Evolutionary conservation across 345 rosid genomes (phyloP), one percentile per base, ranked within the genome.

Genomic region (Syzygium oleosum): DNA sequence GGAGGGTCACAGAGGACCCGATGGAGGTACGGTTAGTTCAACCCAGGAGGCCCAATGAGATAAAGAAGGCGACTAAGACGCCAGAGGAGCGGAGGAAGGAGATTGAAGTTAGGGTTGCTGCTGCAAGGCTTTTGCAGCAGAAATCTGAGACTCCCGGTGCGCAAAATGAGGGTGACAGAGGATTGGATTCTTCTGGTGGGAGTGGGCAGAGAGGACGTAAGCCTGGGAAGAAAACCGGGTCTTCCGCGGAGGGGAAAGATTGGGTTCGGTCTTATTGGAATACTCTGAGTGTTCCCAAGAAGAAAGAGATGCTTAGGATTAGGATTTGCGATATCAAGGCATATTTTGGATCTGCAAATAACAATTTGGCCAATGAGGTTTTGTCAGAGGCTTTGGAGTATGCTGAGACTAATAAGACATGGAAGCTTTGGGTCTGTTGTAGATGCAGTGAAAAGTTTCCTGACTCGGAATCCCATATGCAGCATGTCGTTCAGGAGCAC

Each of bases 81-180:
- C 94, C 90, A 17, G 99, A 98, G 90, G 99, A 98, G 91, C 91
- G 90, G 88, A 92, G 99, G 93, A 96, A 98, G 88, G 99, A 96
- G 95, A 93, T 96, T 90, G 99, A 98, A 92, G 99, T 98, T 85
- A 92, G 95, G 92, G 99, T 98, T 52, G 98, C 98, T 77, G 99
- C 99, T 23, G 97, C 96, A 51, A 93, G 95, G 89, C 89, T 96
- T 88, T 54, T 94, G 92, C 99, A 96, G 94, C 99, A 95, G 94
- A 96, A 93, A 88, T 90, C 97, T 7, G 98, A 96, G 87, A 85
- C 88, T 22, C 87, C 92, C 29, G 86, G 77, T 86, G 84, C 88
- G 51, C 92, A 88, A 52, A 87, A 43, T 49, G 94, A 90, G 78
- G 94, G 89, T 84, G 94, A 91, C 49, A 92, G 91, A 87, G 96